Base-by-base conservation (phyloP, 495 filamentous ascomycete species). In the Penicillium waksmanii region DNA sequence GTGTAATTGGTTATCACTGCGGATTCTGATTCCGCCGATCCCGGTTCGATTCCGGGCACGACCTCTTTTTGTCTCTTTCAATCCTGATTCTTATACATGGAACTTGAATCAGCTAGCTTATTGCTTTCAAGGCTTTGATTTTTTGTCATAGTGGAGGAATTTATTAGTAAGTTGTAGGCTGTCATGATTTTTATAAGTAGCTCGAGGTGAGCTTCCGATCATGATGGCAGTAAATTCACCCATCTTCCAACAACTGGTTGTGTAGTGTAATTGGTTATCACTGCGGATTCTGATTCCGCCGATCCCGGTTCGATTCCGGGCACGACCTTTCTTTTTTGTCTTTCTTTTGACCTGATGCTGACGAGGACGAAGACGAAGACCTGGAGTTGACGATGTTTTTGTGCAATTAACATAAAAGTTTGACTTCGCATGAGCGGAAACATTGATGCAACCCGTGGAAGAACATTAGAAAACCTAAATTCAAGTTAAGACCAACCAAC, bases 251-350 rank as follows among this genome's bases (percentile, higher is more conserved):
- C 25, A 9, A 33, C 7, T 10, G 56, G 61, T 59, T 59, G 25
- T 60, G 52, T 60, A 51, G 52, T 55, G 51, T 60, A 60, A 60
- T 60, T 60, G 58, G 63, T 69, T 46, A 74, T 63, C 65, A 73
- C 72, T 56, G 47, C 46, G 57, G 72, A 73, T 74, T 74, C 72
- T 73, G 70, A 74, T 74, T 73, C 72, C 58, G 46, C 56, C 57
- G 58, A 72, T 72, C 72, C 69, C 67, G 71, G 69, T 72, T 74
- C 69, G 71, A 72, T 73, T 66, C 69, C 72, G 70, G 72, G 71
- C 66, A 74, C 51, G 72, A 75, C 69, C 71, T 74, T n/a, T 44
- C 21, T 10, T 33, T 50, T 33, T 51, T 7, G 9, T 50, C 31
- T 31, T 50, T 13, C 2, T 36, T 36, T 36, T 10, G n/a, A n/a